Percentiles rank a stretch among this genome's conserved stretches.
Conservation (phyloP, 192 early-diverging fungal genomes). For the Coemansia sp. region DNA sequence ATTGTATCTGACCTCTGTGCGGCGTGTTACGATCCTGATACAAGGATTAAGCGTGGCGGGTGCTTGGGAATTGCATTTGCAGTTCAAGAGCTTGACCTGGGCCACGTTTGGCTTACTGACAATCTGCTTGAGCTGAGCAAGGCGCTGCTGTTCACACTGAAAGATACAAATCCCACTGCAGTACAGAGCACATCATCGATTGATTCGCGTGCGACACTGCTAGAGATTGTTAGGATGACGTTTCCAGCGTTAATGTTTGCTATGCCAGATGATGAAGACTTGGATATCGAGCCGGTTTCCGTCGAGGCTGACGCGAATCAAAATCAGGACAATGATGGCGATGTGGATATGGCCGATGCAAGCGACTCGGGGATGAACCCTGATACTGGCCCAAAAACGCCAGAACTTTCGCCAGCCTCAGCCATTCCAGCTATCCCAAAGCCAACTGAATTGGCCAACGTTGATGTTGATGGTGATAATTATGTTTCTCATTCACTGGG, state of each 20-base stretch:
- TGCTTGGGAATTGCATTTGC: conserved; percentile 86
- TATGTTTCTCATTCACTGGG: not conserved
- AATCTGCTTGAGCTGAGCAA: conserved; percentile 94
- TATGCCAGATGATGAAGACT: conserved; percentile 37
- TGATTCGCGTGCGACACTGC: conserved; percentile 31
- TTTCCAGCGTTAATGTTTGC: conserved; percentile 38
- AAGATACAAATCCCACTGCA: conserved; percentile 63
- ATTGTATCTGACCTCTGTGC: conserved; percentile 86
- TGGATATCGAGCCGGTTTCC: conserved; percentile 13
- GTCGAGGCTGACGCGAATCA: not conserved
- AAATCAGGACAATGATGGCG: conserved; percentile 9
- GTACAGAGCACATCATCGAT: conserved; percentile 17
- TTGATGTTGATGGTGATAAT: not conserved
- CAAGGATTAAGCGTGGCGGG: conserved; percentile 85
- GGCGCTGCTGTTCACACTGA: conserved; percentile 89
- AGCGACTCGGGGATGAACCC: not conserved
- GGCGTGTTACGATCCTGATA: conserved; percentile 87
- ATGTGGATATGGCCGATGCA: conserved; percentile 3
- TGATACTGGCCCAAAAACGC: not conserved
- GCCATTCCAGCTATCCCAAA: not conserved
- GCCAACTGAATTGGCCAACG: not conserved
- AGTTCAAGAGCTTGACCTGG: conserved; percentile 78
- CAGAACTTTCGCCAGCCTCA: not conserved
- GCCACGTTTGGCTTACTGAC: conserved; percentile 87
- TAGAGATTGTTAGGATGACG: conserved; percentile 38